These are phyloP conservation scores for Kandelia obovata DNA, from an alignment of 345 rosid species.

Conservation along the genomic window DNA sequence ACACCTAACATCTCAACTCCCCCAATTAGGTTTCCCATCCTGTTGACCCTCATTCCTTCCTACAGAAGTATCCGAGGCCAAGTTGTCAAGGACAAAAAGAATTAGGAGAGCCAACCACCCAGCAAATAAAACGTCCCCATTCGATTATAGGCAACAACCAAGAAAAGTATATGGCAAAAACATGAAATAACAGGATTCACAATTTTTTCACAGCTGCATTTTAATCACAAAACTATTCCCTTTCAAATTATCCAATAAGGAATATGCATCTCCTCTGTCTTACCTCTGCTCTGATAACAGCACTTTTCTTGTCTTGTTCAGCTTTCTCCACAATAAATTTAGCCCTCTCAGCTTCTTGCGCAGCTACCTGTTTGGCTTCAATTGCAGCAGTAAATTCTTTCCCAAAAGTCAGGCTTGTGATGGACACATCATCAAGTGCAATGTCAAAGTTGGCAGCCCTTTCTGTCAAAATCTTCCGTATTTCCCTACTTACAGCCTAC, in stretches of 20 bases:
- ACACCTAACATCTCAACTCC: too few species aligned
- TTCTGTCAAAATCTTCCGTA: slow-evolving; percentile 78
- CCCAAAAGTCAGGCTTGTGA: slow-evolving; percentile 79
- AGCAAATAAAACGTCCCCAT: too few species aligned
- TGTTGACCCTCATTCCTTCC: too few species aligned
- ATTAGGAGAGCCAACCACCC: too few species aligned
- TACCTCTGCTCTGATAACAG: slow-evolving; percentile 89
- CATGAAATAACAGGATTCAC: too few species aligned
- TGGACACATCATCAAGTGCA: slow-evolving; percentile 87
- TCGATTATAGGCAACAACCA: too few species aligned
- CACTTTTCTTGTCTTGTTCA: slow-evolving; percentile 90
- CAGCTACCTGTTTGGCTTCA: slow-evolving; percentile 92
- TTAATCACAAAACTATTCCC: too few species aligned
- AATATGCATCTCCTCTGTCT: background rate
- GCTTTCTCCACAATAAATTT: slow-evolving; percentile 95
- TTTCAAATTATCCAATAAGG: background rate
- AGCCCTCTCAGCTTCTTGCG: slow-evolving; percentile 94
- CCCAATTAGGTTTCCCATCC: too few species aligned
- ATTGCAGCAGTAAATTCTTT: slow-evolving; percentile 94
- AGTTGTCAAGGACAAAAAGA: too few species aligned
- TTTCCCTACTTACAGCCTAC: slow-evolving; percentile 80
- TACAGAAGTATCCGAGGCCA: too few species aligned
- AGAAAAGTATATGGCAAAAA: too few species aligned
- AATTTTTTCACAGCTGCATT: too few species aligned
- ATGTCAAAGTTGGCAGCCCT: slow-evolving; percentile 70